Conservation (phyloP, 2,329 filamentous ascomycete species). For the Colletotrichum sp. region DNA sequence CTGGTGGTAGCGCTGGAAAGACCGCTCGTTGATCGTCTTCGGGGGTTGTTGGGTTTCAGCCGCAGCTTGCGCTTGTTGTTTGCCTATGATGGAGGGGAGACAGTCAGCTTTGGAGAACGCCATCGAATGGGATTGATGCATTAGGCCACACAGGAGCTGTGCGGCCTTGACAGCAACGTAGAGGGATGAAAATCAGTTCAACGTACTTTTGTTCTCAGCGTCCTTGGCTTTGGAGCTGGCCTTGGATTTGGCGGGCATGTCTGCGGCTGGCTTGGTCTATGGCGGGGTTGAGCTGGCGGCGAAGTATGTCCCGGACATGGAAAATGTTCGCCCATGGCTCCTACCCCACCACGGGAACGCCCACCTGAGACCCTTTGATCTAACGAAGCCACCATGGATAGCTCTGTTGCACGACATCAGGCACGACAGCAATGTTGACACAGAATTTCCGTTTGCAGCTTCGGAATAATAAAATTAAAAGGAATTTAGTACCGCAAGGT, state of each 20-base stretch:
- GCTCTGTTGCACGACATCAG: background rate
- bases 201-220: slow-evolving; percentile 23
- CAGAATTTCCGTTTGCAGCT: background rate
- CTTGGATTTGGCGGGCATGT: slow-evolving; percentile 43
- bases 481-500: background rate
- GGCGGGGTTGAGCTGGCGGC: slow-evolving; percentile 20
- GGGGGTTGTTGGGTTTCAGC: slow-evolving; percentile 30
- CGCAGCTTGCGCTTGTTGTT: slow-evolving; percentile 27
- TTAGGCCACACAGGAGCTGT: background rate
- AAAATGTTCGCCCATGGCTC: slow-evolving; percentile 6
- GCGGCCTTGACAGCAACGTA: background rate
- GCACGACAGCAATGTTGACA: background rate
- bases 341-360: slow-evolving; percentile 10
- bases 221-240: slow-evolving; percentile 35
- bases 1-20: slow-evolving; percentile 50
- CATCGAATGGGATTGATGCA: slow-evolving; percentile 2
- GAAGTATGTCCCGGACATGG: slow-evolving; percentile 7
- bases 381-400: background rate
- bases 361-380: background rate
- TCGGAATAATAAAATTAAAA: background rate
- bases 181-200: slow-evolving; percentile 18
- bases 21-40: slow-evolving; percentile 54
- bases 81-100: slow-evolving; percentile 18
- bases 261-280: slow-evolving; percentile 18
- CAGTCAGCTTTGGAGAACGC: background rate